Base-by-base conservation (phyloP, 768 basidiomycete species). In the Trametes cingulata region DNA sequence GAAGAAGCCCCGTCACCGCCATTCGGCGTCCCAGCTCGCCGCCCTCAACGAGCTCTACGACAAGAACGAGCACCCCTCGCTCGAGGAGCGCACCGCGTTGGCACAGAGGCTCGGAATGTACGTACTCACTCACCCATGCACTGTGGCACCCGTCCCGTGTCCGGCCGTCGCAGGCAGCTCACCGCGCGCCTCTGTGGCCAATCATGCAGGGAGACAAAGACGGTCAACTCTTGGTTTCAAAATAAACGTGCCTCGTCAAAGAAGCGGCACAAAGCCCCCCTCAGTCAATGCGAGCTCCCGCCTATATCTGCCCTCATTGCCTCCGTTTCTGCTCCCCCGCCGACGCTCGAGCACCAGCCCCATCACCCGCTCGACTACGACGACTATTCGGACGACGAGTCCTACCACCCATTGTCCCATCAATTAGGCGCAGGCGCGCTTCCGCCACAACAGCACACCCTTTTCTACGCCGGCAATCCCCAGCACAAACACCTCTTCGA, bases 211-310 rank as follows among this genome's bases (percentile, higher is more conserved):
- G 88, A 91, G 71, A 85, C 84, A 72, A 91, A 91, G 80, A 90
- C 88, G 2, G 89, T 91, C 70, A 88, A 89, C 71, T 87, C 90
- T 14, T 91, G 88, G 87, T 92, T 91, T 74, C 90, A 91, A 76
- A 91, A 91, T 71, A 91, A 91, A 78, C 81, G 90, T 55, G 90
- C 90, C 6, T 90, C 89, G 13, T 85, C 83, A 66, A 91, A 90
- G 81, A 91, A 91, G 74, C 77, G 81, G 20, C 77, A 81, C 80
- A 71, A 67, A 56, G 64, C 62, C 43, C 45, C 57, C 47, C 55
- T 68, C 56, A 52, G 65, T 46, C 60, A 68, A 72, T 72, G 68
- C 67, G 58, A 68, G 65, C 75, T 67, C 53, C 77, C 59, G 62
- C 75, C 74, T 56, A 78, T 74, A 70, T 74, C 72, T n/a, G 74